phyloP scores from a whole-genome alignment of 2,329 filamentous ascomycete species.

The Penicillium fuscoglaucum region DNA sequence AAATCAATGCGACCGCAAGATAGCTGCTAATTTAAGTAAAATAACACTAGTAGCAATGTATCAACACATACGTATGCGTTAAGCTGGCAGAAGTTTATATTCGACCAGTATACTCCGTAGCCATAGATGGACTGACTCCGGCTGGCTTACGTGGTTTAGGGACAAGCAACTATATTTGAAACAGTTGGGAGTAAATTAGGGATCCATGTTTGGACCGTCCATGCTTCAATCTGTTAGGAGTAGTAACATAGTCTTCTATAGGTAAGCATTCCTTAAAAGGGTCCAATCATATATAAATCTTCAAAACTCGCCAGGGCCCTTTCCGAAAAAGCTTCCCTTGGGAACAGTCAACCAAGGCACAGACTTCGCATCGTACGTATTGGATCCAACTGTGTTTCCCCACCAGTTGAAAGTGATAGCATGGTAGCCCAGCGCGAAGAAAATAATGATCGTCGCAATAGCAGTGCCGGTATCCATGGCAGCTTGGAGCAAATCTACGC shows the following conservation, averaged over 20 bases:
- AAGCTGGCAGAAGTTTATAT: too few species aligned
- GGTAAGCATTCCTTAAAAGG: background rate
- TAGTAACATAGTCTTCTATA: background rate
- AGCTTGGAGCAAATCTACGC: constrained; percentile 20
- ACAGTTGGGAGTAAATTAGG: background rate
- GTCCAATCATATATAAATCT: background rate
- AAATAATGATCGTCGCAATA: constrained; percentile 34
- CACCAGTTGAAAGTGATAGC: constrained; percentile 35
- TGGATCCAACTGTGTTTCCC: constrained; percentile 37
- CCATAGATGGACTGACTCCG: too few species aligned
- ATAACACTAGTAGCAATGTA: too few species aligned
- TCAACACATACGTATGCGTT: too few species aligned
- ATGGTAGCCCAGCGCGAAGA: constrained; percentile 37
- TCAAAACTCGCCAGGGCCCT: constrained; percentile 26
- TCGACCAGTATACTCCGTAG: too few species aligned
- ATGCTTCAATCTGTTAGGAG: background rate
- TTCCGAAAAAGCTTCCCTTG: constrained; percentile 33
- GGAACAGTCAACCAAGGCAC: constrained; percentile 36
- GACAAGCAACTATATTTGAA: too few species aligned
- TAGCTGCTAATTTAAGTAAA: too few species aligned
- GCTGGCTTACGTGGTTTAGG: too few species aligned
- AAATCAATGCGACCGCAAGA: too few species aligned
- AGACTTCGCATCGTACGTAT: constrained; percentile 38
- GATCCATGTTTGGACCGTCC: background rate
- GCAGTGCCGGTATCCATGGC: constrained; percentile 40